Base-by-base conservation (phyloP, 2,329 filamentous ascomycete genomes). In the Hypoxylon sp. region DNA sequence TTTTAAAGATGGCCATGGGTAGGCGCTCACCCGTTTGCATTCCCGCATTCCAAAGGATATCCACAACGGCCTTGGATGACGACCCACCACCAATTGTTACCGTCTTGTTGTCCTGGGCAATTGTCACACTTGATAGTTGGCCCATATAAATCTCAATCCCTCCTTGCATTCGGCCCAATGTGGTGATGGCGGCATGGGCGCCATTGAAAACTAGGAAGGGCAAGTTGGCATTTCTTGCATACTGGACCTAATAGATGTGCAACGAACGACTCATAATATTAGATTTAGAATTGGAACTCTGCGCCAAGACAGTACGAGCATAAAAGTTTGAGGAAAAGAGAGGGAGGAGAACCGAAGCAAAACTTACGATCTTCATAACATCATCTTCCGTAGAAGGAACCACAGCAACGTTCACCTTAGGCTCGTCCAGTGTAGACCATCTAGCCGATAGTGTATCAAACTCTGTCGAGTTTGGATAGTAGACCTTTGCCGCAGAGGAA, bases 171-270 rank as follows among this genome's bases (percentile, higher is more conserved):
- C 75, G 79, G 0, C 82, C 84, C 1, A 88, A 70, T 0, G 83
- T 85, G 43, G 79, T 84, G 49, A 85, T 79, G 2, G 83, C 78
- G 2, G 86, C 87, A 63, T 89, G 87, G 1, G 79, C 81, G 13
- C 84, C 84, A 71, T 85, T 86, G 73, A 80, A 83, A 0, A 85
- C 82, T 2, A 89, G 80, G 67, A 89, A 87, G 0, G 86, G 84
- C 2, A 86, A 62, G 1, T 79, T 71, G 49, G 80, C 75, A 38
- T 78, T 71, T 68, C 83, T 85, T 45, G 86, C 85, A 64, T 79
- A 87, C 74, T 80, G 79, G 45, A 85, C 79, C 82, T 84, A 25
- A 25, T 5, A 25, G 23, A 25, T 25, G 23, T 5, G 56, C 32
- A 17, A 10, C 14, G 41, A 66, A 41, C 21, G 38, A 61, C 14